These are phyloP conservation scores for Saxispiralis lemnorum DNA, from an alignment of 495 filamentous ascomycete species.

Conservation along the genomic window DNA sequence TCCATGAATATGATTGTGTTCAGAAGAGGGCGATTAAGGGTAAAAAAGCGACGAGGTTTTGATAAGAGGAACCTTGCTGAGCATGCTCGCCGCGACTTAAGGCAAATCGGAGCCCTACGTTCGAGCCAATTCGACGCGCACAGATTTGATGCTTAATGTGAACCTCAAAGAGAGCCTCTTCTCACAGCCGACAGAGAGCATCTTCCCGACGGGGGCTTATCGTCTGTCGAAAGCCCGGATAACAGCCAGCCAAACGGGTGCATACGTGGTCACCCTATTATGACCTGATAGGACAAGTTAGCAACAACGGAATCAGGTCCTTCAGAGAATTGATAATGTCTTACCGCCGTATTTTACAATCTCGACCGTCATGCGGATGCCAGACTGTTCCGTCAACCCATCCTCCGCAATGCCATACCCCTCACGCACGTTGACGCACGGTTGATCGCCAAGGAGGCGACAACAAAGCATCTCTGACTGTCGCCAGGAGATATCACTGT, in stretches of 20 bases:
- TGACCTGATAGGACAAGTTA: constrained; percentile 29
- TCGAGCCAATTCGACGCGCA: no score
- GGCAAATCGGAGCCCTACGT: no score
- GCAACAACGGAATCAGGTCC: not conserved
- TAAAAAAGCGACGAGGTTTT: no score
- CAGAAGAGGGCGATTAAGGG: no score
- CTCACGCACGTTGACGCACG: constrained; percentile 22
- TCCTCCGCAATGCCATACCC: constrained; percentile 26
- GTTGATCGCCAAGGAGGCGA: constrained; percentile 6
- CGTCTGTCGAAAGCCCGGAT: constrained; percentile 41
- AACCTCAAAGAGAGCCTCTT: no score
- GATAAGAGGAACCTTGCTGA: no score
- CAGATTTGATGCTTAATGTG: no score
- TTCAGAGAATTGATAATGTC: constrained; percentile 5
- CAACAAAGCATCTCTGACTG: constrained; percentile 19
- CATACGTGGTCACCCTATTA: constrained; percentile 35
- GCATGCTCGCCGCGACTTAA: no score
- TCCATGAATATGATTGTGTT: no score
- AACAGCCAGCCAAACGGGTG: constrained; percentile 41
- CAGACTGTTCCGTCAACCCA: constrained; percentile 15
- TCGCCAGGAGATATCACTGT: constrained; percentile 21
- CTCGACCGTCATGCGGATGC: constrained; percentile 31
- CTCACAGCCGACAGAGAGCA: no score
- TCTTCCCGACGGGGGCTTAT: no score
- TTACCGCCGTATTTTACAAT: constrained; percentile 40